Conservation (phyloP, 2,329 filamentous ascomycete species). For the Fusarium phyllophilum region DNA sequence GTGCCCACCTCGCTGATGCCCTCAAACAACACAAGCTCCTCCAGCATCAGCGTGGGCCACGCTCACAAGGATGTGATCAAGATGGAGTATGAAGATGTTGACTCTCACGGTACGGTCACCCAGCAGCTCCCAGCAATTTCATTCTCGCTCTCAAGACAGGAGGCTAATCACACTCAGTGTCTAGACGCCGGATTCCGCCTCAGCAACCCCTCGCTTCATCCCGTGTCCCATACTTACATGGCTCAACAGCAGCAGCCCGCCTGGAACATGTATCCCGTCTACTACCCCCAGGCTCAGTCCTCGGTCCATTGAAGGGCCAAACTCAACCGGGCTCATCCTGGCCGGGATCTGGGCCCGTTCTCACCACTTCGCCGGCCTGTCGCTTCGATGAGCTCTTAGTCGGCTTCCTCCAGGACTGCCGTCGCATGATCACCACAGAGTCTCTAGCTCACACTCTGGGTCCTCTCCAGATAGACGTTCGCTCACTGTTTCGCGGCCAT, state of each 20-base stretch:
- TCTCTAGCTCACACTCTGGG: conserved; percentile 46
- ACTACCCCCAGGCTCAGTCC: conserved; percentile 48
- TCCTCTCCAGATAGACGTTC: conserved; percentile 48
- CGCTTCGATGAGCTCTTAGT: conserved; percentile 50
- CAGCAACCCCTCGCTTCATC: conserved; percentile 41
- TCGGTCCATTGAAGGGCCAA: conserved; percentile 47
- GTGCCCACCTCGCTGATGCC: conserved; percentile 58
- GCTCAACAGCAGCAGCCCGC: conserved; percentile 43
- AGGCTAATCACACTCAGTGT: conserved; percentile 45
- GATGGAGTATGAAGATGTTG: conserved; percentile 54
- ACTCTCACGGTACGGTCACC: conserved; percentile 44
- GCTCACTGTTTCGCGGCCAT: conserved; percentile 47
- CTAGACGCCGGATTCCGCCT: conserved; percentile 49
- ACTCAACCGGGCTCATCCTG: conserved; percentile 39
- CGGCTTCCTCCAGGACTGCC: conserved; percentile 51
- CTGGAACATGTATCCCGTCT: conserved; percentile 50
- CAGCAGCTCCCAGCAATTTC: neutral
- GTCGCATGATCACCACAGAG: conserved; percentile 44
- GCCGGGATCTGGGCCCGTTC: conserved; percentile 49
- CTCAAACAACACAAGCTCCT: conserved; percentile 43
- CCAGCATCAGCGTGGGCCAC: conserved; percentile 47
- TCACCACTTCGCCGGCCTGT: conserved; percentile 45
- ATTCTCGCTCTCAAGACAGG: conserved; percentile 6
- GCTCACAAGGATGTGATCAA: conserved; percentile 53
- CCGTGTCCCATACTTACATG: conserved; percentile 42